phyloP scores from a whole-genome alignment of 2,329 filamentous ascomycete species.

The Aplosporella prunicola region DNA sequence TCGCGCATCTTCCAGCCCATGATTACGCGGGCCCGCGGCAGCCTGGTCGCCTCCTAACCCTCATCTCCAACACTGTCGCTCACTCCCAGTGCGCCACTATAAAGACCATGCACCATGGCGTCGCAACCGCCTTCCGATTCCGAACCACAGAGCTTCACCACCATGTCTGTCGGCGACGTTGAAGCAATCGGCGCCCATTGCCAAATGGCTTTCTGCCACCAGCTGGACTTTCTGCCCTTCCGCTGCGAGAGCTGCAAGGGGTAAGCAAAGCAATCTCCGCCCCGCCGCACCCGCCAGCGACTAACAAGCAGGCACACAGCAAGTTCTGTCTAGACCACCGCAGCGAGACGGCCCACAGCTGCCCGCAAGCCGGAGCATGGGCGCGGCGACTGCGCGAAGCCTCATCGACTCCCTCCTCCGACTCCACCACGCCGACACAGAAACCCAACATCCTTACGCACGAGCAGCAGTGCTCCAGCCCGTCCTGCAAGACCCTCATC shows the following conservation, averaged over 20 bases:
- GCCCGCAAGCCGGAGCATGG: conserved; percentile 52
- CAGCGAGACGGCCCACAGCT: conserved; percentile 70
- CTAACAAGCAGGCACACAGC: conserved; percentile 28
- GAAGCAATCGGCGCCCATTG: conserved; percentile 84
- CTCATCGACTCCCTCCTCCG: conserved; percentile 20
- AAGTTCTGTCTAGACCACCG: conserved; percentile 94
- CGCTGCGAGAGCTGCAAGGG: conserved; percentile 77
- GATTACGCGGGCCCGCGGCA: conserved; percentile 5
- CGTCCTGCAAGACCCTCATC: conserved; percentile 59
- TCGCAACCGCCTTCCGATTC: conserved; percentile 5
- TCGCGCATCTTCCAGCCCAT: conserved; percentile 9
- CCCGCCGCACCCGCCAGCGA: neutral
- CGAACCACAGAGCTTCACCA: conserved; percentile 50
- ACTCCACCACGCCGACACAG: conserved; percentile 19
- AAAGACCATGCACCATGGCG: conserved; percentile 4
- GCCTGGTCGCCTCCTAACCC: too few relatives aligned
- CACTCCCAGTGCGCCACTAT: conserved; percentile 8
- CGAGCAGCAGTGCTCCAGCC: conserved; percentile 59
- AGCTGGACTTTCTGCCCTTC: conserved; percentile 94
- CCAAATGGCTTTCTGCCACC: conserved; percentile 82
- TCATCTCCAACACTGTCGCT: too few relatives aligned
- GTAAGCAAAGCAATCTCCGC: conserved; percentile 19
- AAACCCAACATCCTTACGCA: conserved; percentile 50
- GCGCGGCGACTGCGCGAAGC: conserved; percentile 39
- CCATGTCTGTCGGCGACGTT: conserved; percentile 69